Conservation (phyloP, 2,329 filamentous ascomycete species). For the Coleophoma cylindrospora region DNA sequence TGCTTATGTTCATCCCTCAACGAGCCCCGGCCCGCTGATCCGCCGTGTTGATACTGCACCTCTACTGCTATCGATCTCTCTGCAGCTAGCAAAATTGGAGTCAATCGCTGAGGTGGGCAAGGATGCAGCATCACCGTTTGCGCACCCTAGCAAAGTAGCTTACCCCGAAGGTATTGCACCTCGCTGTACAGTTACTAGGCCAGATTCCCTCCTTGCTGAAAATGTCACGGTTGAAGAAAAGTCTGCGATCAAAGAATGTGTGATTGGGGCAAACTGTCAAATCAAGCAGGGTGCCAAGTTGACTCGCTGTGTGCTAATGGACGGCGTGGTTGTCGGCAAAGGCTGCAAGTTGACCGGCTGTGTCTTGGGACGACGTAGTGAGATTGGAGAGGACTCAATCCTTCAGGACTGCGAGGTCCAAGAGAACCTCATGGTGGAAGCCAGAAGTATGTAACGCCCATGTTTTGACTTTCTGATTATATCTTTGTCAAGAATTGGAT, state of each 20-base stretch:
- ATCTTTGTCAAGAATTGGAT: constrained; percentile 11
- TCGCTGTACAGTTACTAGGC: constrained; percentile 74
- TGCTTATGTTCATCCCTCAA: constrained; percentile 71
- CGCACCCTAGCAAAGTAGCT: constrained; percentile 74
- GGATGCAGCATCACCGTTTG: constrained; percentile 62
- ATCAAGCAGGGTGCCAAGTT: constrained; percentile 83
- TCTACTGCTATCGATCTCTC: constrained; percentile 74
- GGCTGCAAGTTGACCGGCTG: constrained; percentile 83
- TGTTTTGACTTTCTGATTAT: neutral
- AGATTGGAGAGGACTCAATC: constrained; percentile 76
- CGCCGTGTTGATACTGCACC: constrained; percentile 85
- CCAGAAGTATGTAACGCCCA: constrained; percentile 53
- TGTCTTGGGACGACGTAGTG: constrained; percentile 74
- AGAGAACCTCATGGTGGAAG: constrained; percentile 79
- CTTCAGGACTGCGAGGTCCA: constrained; percentile 90
- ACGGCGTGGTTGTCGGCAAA: constrained; percentile 79
- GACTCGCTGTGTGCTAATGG: constrained; percentile 87
- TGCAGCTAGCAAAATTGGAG: constrained; percentile 82
- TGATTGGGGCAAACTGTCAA: constrained; percentile 82
- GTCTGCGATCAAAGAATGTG: constrained; percentile 85
- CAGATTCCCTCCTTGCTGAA: constrained; percentile 78
- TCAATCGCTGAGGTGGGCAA: constrained; percentile 59
- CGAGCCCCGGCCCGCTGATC: constrained; percentile 47
- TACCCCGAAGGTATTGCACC: constrained; percentile 78
- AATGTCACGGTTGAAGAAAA: constrained; percentile 89